These are phyloP conservation scores for Nakazawaea populi DNA, from an alignment of 805 yeast species.

Conservation along the genomic window DNA sequence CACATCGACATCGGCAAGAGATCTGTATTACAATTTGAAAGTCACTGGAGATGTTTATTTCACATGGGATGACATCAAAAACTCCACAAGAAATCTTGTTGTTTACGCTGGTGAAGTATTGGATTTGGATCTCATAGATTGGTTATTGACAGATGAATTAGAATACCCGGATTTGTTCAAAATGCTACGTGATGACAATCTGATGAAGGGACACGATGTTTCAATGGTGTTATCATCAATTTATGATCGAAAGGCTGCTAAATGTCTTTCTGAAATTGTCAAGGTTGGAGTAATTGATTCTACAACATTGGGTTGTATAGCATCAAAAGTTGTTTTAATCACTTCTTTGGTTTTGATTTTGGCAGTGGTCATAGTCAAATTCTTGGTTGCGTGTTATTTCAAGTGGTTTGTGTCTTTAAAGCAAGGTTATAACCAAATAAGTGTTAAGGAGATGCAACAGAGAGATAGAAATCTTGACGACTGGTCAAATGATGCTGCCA, in stretches of 20 bases:
- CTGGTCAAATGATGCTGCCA: conserved; percentile 70
- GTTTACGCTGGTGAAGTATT: conserved; percentile 88
- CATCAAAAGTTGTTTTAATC: conserved; percentile 76
- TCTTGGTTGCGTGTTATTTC: conserved; percentile 82
- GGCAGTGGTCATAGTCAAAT: conserved; percentile 71
- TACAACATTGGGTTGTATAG: conserved; percentile 89
- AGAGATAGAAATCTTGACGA: conserved; percentile 69
- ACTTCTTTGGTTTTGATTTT: conserved; percentile 81
- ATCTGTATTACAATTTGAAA: conserved; percentile 53
- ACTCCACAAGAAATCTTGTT: conserved; percentile 66
- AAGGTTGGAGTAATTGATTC: conserved; percentile 89
- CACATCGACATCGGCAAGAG: conserved; percentile 64
- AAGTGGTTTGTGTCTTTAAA: conserved; percentile 73
- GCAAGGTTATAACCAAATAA: conserved; percentile 73
- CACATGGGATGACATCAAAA: conserved; percentile 82
- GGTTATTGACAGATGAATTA: conserved; percentile 67
- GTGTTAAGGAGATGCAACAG: conserved; percentile 52
- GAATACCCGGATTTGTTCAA: conserved; percentile 71
- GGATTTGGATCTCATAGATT: conserved; percentile 69
- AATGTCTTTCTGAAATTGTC: conserved; percentile 78
- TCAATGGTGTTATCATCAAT: conserved; percentile 64
- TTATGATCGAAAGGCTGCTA: conserved; percentile 65
- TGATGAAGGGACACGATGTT: conserved; percentile 73
- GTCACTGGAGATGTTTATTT: conserved; percentile 73
- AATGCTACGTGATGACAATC: conserved; percentile 45